Conservation (phyloP, 306 rosid genomes). For the Oxytropis ochrocephala region DNA sequence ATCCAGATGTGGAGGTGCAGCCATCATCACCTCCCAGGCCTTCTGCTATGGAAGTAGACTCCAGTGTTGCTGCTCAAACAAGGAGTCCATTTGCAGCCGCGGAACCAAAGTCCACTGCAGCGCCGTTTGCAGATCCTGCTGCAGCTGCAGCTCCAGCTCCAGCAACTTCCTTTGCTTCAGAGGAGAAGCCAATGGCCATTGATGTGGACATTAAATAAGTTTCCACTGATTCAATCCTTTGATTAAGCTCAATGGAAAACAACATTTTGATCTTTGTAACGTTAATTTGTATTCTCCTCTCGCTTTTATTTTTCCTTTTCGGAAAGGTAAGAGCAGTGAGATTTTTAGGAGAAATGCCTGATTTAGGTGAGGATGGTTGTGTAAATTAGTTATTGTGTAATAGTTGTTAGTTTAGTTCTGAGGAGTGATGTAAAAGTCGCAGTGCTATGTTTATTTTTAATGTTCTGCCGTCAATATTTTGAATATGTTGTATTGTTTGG, state of each 20-base stretch:
- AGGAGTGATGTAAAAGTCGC: neutral
- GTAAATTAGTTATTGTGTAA: conserved; percentile 6
- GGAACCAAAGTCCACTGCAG: conserved; percentile 36
- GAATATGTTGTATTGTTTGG: neutral
- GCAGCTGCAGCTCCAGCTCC: conserved; percentile 16
- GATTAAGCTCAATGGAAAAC: conserved; percentile 13
- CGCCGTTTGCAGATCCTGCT: conserved; percentile 46
- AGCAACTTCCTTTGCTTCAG: conserved; percentile 41
- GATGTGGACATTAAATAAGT: conserved; percentile 48
- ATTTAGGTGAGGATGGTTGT: neutral
- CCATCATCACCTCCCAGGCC: conserved; percentile 86
- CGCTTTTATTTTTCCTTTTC: neutral
- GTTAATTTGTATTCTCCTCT: neutral
- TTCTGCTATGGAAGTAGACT: conserved; percentile 74
- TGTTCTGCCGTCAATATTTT: neutral
- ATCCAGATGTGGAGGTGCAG: conserved; percentile 92
- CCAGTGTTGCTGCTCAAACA: conserved; percentile 39
- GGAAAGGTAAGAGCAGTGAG: neutral
- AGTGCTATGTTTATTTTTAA: neutral
- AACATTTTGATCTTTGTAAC: conserved; percentile 2
- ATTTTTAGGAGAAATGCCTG: conserved; percentile 16
- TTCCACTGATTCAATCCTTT: conserved; percentile 9
- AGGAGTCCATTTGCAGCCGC: conserved; percentile 49
- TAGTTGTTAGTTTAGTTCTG: neutral
- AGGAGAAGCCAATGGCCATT: conserved; percentile 43